phyloP scores from a whole-genome alignment of 2,329 filamentous ascomycete species.

The Pseudogymnoascus verrucosus region DNA sequence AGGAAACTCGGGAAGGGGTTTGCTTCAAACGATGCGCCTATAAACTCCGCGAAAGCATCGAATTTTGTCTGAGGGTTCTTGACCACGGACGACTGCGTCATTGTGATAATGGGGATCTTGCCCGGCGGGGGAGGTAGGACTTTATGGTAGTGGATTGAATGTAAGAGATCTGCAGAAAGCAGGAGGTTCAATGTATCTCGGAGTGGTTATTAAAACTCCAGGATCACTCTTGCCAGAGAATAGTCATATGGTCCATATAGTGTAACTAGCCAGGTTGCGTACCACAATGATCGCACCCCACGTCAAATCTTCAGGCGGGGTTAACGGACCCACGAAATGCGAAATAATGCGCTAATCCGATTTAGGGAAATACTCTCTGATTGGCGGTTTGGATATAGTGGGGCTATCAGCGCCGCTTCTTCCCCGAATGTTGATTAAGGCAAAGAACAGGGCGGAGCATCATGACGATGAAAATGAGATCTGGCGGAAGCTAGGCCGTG shows the following conservation, averaged over 20 bases:
- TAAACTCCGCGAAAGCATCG: background rate
- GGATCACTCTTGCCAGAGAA: background rate
- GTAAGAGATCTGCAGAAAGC: background rate
- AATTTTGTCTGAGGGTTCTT: background rate
- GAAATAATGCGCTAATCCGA: background rate
- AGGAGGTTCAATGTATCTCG: background rate
- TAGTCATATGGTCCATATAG: background rate
- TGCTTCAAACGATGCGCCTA: background rate
- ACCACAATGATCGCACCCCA: background rate
- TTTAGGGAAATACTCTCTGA: slow-evolving; percentile 7
- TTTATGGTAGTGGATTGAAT: background rate
- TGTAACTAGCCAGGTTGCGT: background rate
- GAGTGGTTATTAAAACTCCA: background rate
- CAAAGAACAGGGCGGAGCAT: background rate
- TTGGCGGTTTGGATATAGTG: background rate
- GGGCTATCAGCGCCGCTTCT: background rate
- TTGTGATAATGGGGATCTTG: background rate
- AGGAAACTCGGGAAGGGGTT: background rate
- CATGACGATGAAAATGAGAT: background rate
- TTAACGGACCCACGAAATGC: background rate
- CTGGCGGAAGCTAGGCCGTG: too few species aligned
- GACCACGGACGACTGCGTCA: background rate
- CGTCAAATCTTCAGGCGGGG: background rate
- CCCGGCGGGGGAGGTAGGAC: background rate
- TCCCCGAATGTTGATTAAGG: background rate